phyloP scores from a whole-genome alignment of 2,329 filamentous ascomycete species.

The Cordyceps farinosa region DNA sequence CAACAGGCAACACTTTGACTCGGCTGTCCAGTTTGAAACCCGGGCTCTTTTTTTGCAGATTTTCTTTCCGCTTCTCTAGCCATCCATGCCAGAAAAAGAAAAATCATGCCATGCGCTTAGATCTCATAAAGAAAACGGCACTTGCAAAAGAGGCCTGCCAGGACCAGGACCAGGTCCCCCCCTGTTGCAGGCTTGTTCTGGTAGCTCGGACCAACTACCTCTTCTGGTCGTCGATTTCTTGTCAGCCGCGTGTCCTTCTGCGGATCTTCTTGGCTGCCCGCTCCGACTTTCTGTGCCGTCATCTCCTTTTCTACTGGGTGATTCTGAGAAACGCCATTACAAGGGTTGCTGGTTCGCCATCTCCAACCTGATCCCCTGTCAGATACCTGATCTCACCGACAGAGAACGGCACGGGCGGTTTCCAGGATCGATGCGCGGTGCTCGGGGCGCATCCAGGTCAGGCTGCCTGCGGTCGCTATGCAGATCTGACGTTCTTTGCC shows the following conservation, averaged over 20 bases:
- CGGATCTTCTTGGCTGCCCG: neutral
- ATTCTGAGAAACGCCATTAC: neutral
- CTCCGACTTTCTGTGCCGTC: no score
- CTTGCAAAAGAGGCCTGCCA: neutral
- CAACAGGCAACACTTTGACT: no score
- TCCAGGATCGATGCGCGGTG: neutral
- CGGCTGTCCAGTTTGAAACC: no score
- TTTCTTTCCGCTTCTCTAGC: no score
- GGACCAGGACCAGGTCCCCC: neutral
- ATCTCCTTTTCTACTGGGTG: neutral
- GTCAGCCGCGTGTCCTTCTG: slow-evolving; percentile 3
- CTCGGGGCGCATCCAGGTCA: neutral
- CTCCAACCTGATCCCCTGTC: no score
- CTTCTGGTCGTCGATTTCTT: neutral
- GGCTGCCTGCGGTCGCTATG: no score
- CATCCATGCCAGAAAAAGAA: no score
- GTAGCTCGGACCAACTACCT: neutral
- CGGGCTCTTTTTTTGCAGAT: no score
- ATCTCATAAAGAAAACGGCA: neutral
- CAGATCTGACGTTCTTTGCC: no score
- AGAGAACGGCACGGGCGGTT: neutral
- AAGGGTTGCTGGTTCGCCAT: neutral
- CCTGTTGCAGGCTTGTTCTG: neutral
- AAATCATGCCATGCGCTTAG: neutral
- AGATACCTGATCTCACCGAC: neutral